A percentile compares a stretch with the other conserved stretches of the same genome.
Conservation (phyloP, 1,284 basidiomycete genomes). For the Schizophyllum commune region DNA sequence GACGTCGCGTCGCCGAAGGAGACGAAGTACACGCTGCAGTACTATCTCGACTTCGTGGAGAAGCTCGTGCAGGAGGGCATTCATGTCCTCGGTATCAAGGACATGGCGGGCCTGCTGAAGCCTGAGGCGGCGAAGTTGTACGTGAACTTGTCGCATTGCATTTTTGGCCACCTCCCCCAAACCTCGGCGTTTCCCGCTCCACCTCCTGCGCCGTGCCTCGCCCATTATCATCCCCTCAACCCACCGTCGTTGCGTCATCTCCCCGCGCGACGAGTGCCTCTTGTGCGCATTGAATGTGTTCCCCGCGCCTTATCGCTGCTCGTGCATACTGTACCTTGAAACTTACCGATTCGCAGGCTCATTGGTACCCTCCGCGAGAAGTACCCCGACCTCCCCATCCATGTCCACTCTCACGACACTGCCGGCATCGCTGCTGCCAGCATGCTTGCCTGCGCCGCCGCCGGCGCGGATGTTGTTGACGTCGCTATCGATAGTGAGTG, state of each 20-base stretch:
- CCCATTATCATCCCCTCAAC: too few relatives aligned
- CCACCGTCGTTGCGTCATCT: too few relatives aligned
- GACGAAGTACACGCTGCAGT: conserved; percentile 96
- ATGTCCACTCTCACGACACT: conserved; percentile 99
- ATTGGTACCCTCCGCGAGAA: conserved; percentile 92
- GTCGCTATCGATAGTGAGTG: conserved; percentile 93
- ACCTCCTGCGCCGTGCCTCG: too few relatives aligned
- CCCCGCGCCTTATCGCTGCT: not conserved
- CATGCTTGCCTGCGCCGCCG: conserved; percentile 93
- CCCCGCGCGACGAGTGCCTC: too few relatives aligned
- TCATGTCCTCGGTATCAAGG: conserved; percentile 97
- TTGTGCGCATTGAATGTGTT: too few relatives aligned
- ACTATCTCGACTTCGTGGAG: conserved; percentile 96
- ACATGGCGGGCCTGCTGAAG: conserved; percentile 98
- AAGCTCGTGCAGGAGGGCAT: conserved; percentile 94
- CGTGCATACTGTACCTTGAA: not conserved
- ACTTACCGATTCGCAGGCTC: conserved; percentile 42
- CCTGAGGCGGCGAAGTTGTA: conserved; percentile 88
- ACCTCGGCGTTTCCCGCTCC: too few relatives aligned
- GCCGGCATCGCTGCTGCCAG: conserved; percentile 96
- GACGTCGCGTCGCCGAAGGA: conserved; percentile 95
- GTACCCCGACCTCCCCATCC: conserved; percentile 96
- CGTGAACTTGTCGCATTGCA: conserved; percentile 17
- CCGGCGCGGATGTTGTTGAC: conserved; percentile 97
- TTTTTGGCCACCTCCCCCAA: not conserved